Evolutionary conservation across 2,329 filamentous ascomycete species (phyloP).

Genomic region (Claviceps maximensis): DNA sequence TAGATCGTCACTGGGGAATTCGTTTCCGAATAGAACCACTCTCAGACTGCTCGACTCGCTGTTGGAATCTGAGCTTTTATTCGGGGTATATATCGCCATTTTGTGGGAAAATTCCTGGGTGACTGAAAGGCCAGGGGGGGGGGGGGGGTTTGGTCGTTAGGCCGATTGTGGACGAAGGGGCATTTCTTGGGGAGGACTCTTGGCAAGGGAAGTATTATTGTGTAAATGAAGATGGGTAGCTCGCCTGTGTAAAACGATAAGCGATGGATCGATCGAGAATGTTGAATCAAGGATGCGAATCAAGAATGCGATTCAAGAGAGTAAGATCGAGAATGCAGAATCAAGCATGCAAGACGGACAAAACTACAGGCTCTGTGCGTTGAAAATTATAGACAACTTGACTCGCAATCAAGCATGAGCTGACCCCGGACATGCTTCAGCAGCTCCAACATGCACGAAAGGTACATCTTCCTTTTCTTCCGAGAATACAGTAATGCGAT

Average conservation of each 20-base stretch:
- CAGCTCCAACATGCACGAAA: background rate
- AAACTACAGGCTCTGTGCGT: background rate
- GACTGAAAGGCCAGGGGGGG: too few species aligned
- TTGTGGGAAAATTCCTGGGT: background rate
- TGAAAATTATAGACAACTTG: background rate
- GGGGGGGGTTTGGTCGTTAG: background rate
- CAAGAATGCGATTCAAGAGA: too few species aligned
- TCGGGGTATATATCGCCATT: background rate
- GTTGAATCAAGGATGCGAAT: too few species aligned
- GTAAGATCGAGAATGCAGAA: too few species aligned
- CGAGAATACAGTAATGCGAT: background rate
- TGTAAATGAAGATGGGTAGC: too few species aligned
- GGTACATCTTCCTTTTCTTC: background rate
- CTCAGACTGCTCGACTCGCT: background rate
- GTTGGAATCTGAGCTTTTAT: background rate
- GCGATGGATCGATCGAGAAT: too few species aligned
- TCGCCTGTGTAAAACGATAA: too few species aligned
- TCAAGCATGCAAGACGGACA: background rate
- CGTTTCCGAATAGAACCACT: background rate
- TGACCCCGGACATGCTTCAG: background rate
- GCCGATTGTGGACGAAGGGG: background rate
- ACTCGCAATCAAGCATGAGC: background rate
- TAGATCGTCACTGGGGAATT: constrained; percentile 2
- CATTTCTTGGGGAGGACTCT: background rate
- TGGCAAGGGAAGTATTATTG: background rate